Evolutionary conservation across 805 yeast species (phyloP).

Genomic region (Wickerhamiella azymoides): DNA sequence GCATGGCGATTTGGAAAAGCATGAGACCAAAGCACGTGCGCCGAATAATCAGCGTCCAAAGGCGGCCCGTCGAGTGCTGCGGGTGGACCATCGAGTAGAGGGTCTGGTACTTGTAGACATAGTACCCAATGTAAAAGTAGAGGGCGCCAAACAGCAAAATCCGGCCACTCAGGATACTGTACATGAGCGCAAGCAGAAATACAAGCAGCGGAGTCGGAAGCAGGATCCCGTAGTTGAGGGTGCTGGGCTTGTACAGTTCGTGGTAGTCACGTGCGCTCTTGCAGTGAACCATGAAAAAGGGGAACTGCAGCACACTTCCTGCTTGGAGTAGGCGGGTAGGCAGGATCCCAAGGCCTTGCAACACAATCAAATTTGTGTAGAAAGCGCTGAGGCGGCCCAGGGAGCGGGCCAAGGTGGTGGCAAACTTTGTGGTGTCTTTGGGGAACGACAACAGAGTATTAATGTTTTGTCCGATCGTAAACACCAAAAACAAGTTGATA

Average conservation of each 20-base stretch:
- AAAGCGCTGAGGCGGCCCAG: conserved; percentile 67
- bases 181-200: conserved; percentile 69
- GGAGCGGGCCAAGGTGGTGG: conserved; percentile 72
- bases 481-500: conserved; percentile 83
- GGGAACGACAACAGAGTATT: conserved; percentile 50
- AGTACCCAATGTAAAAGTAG: conserved; percentile 74
- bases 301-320: conserved; percentile 65
- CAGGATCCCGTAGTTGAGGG: conserved; percentile 79
- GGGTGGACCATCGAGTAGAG: conserved; percentile 86
- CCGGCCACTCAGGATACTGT: conserved; percentile 80
- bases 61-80: conserved; percentile 92
- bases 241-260: conserved; percentile 72
- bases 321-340: conserved; percentile 75
- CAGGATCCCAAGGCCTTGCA: conserved; percentile 76
- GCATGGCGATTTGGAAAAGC: conserved; percentile 82
- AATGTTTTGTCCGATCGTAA: conserved; percentile 77
- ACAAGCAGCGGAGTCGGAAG: conserved; percentile 85
- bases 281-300: conserved; percentile 48
- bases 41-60: conserved; percentile 84
- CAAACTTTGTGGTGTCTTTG: conserved; percentile 81
- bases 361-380: conserved; percentile 73
- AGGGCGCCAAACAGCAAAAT: conserved; percentile 71
- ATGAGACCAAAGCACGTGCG: conserved; percentile 69
- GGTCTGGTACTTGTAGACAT: conserved; percentile 81
- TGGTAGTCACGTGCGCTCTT: conserved; percentile 75